A percentile compares a stretch with the other conserved stretches of the same genome.
These are phyloP conservation scores for Cutaneotrichosporon cutaneum DNA, from an alignment of 1,284 basidiomycete species.

Conservation along the genomic window DNA sequence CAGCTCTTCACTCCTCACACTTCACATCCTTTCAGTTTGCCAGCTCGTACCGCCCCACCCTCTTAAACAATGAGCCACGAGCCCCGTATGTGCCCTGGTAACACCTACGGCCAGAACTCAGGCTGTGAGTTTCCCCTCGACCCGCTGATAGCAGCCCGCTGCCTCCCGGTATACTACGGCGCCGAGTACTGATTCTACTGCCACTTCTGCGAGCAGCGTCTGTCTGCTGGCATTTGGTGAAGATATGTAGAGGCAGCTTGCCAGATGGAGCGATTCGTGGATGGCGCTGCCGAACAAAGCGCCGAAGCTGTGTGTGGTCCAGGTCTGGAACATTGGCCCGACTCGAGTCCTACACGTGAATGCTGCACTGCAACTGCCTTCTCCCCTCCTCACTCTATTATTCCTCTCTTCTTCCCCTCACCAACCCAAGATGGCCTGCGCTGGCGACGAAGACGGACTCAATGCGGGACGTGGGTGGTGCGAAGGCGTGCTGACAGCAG, in stretches of 20 bases:
- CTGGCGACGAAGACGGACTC: no score
- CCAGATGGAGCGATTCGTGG: background rate
- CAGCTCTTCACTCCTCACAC: no score
- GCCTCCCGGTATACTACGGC: background rate
- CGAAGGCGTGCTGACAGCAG: no score
- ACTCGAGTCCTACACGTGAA: no score
- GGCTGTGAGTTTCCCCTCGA: background rate
- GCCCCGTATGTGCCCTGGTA: background rate
- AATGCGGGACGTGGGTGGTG: no score
- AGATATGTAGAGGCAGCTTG: no score
- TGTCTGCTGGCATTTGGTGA: background rate
- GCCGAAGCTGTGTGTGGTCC: background rate
- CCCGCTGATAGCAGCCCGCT: background rate
- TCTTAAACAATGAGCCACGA: background rate
- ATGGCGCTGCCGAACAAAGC: background rate
- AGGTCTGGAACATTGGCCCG: background rate
- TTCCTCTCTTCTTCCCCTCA: no score
- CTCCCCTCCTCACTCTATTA: no score
- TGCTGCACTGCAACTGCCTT: no score
- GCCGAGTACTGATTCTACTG: background rate
- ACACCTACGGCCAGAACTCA: background rate
- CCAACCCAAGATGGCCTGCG: no score
- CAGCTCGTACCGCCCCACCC: no score
- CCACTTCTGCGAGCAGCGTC: background rate
- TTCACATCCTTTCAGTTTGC: no score